Evolutionary conservation across 495 filamentous ascomycete species (phyloP), one percentile per base, ranked within the genome.

Genomic region (Geopyxis carbonaria): DNA sequence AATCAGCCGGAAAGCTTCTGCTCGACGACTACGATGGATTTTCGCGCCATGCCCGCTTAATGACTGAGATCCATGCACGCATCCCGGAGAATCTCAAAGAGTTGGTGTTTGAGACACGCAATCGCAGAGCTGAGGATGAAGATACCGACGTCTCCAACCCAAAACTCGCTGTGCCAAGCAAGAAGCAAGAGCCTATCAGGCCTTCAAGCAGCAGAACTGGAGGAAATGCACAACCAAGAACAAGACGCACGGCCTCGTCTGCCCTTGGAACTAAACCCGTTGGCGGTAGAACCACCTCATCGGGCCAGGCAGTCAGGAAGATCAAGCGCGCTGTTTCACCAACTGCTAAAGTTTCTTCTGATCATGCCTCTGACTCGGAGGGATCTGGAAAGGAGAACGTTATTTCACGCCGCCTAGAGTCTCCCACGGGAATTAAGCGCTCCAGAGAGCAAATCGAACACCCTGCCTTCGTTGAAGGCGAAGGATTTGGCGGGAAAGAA

Each of bases 1-100:
- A 72, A 9, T 62, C 65, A 10, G 73, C 77, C 4, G 75, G 76
- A 3, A 62, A 65, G 13, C 47, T 80, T 34, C 61, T 76, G 2
- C 64, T 68, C 36, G 76, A 78, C 23, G 72, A 78, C 42, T 80
- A 70, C 42, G 63, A 61, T 9, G 64, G 61, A 2, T 81, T 72
- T 53, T 62, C 66, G 34, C 63, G 67, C 31, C 64, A 77, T 44
- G 76, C 76, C 11, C 68, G 61, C 48, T 50, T 80, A 19, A 76
- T 78, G 73, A 74, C 74, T 11, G 68, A 66, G 2, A 73, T 80
- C 19, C 75, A 81, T 42, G 76, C 77, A 0, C 53, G 47, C 0
- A 59, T 78, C 21, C 72, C 75, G 0, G 31, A 46, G 8, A 58
- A 62, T 2, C 28, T 69, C 21, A 53, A 53, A 29, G 46, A 48